Percentiles rank a stretch among this genome's conserved stretches.
phyloP scores from a whole-genome alignment of 2,329 filamentous ascomycete species.

The Fonsecaea monophora region DNA sequence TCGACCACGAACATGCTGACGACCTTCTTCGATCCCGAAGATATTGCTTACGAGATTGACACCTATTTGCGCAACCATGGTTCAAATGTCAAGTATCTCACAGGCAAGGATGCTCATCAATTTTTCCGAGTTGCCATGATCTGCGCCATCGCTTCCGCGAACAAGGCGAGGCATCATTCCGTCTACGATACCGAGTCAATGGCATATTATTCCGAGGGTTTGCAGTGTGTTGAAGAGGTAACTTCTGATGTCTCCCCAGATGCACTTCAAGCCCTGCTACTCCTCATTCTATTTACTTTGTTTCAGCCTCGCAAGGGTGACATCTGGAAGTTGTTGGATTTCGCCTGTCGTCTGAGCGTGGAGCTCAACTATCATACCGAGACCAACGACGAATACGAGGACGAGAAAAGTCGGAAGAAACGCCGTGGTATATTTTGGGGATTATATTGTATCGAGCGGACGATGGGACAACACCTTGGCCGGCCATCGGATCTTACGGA shows the following conservation, averaged over 20 bases:
- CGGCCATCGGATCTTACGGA: constrained; percentile 48
- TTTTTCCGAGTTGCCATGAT: constrained; percentile 47
- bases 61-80: constrained; percentile 38
- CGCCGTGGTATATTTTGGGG: constrained; percentile 47
- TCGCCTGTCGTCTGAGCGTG: constrained; percentile 43
- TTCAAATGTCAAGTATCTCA: constrained; percentile 34
- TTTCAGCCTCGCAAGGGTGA: constrained; percentile 42
- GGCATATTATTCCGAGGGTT: constrained; percentile 41
- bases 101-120: constrained; percentile 42
- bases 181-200: constrained; percentile 37
- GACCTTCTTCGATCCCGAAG: constrained; percentile 42
- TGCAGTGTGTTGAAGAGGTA: constrained; percentile 44
- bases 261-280: constrained; percentile 42
- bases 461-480: constrained; percentile 48
- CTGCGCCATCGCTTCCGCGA: constrained; percentile 44
- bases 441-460: constrained; percentile 48
- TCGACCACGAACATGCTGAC: constrained; percentile 43
- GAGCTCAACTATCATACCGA: constrained; percentile 48
- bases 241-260: constrained; percentile 42
- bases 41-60: constrained; percentile 39
- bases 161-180: constrained; percentile 42
- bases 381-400: constrained; percentile 40
- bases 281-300: constrained; percentile 41
- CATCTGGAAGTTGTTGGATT: constrained; percentile 43
- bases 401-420: constrained; percentile 37